These are phyloP conservation scores for Carex littledalei DNA, from an alignment of 176 grass and related monocot genomes.

Conservation along the genomic window DNA sequence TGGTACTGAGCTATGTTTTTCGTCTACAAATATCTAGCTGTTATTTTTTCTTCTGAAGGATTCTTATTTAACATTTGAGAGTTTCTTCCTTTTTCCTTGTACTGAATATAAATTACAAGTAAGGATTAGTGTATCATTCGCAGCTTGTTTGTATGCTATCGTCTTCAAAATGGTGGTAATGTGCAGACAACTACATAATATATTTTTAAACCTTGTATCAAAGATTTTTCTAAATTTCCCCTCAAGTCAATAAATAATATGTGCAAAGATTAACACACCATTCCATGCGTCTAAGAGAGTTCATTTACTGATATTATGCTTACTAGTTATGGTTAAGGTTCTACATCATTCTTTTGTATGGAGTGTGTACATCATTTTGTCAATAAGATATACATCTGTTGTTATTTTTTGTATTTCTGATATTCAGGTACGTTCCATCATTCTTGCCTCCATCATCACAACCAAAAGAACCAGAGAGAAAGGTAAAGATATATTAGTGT, in stretches of 20 bases:
- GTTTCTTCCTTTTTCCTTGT: neutral
- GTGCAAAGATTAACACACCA: neutral
- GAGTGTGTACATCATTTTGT: neutral
- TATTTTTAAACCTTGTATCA: neutral
- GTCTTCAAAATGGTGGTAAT: neutral
- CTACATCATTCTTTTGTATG: conserved; percentile 3
- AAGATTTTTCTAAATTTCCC: neutral
- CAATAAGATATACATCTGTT: conserved; percentile 2
- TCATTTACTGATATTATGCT: neutral
- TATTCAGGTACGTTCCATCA: conserved; percentile 94
- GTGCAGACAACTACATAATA: neutral
- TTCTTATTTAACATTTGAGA: neutral
- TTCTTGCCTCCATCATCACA: conserved; percentile 89
- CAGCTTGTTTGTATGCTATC: neutral
- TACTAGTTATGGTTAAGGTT: conserved; percentile 8
- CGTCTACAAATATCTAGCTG: neutral
- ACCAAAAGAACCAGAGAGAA: conserved; percentile 74
- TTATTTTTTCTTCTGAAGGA: neutral
- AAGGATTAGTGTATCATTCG: neutral
- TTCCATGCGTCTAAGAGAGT: neutral
- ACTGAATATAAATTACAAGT: neutral
- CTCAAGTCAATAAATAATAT: neutral
- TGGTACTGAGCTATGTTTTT: neutral
- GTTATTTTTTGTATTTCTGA: conserved; percentile 27
- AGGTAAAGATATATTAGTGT: conserved; percentile 46